phyloP scores from a whole-genome alignment of 192 early-diverging fungal genomes.

The Coemansia umbellata region DNA sequence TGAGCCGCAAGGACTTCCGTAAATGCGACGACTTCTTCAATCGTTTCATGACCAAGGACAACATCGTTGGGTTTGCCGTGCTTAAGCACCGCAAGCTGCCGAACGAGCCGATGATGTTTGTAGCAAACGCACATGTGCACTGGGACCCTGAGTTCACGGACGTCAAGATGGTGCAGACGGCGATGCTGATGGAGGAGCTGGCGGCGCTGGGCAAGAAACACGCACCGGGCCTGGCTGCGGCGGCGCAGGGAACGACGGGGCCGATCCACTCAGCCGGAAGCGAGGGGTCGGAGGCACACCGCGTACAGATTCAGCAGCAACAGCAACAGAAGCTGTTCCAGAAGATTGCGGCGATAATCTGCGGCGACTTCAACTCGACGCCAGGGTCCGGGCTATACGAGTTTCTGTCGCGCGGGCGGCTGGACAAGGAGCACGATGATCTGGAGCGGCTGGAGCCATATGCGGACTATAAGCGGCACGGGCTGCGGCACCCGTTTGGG shows the following conservation, averaged over 20 bases:
- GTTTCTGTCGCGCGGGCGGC: conserved; percentile 72
- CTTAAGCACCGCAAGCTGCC: conserved; percentile 75
- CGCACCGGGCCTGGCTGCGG: conserved; percentile 10
- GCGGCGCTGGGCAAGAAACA: conserved; percentile 57
- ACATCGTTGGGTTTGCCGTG: conserved; percentile 80
- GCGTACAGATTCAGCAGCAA: conserved; percentile 40
- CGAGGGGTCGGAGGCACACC: conserved; percentile 39
- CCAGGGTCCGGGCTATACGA: conserved; percentile 90
- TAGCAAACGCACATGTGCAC: conserved; percentile 88
- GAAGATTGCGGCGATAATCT: conserved; percentile 57
- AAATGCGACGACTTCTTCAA: conserved; percentile 94
- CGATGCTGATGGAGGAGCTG: conserved; percentile 90
- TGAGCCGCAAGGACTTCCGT: conserved; percentile 82
- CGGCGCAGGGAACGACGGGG: background rate
- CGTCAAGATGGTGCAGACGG: conserved; percentile 94
- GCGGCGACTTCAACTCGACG: conserved; percentile 93
- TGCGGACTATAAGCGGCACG: conserved; percentile 78
- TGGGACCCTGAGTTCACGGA: conserved; percentile 91
- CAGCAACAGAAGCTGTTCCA: conserved; percentile 53
- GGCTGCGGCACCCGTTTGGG: conserved; percentile 74
- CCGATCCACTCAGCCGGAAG: background rate
- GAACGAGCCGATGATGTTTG: conserved; percentile 63
- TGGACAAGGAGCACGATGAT: conserved; percentile 82
- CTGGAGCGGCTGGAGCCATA: conserved; percentile 73
- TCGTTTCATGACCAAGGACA: conserved; percentile 96